Base-by-base conservation (phyloP, 2,329 filamentous ascomycete species). In the Trichoderma sp. region DNA sequence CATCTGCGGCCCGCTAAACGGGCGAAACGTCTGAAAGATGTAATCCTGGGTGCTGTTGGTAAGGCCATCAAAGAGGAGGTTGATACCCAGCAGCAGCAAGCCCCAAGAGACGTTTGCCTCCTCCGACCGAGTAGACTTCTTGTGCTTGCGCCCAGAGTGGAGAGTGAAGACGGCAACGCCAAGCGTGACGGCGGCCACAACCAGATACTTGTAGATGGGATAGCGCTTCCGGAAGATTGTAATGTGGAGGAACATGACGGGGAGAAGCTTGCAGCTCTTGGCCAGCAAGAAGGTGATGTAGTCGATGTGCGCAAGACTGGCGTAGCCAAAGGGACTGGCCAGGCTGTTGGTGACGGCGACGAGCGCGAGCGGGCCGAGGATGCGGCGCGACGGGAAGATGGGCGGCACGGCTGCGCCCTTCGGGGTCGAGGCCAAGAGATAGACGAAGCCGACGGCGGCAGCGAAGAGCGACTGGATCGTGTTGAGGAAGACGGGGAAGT, bases 181-280 rank as follows among this genome's bases (percentile, higher is more conserved):
- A 8, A 93, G 89, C 0, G 97, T 99, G 14, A 99, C 97, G 77
- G 95, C 91, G 4, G 93, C 90, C 7, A 99, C 95, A 76, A 99
- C 97, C 59, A 94, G 89, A 86, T 99, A 99, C 87, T 99, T 99
- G 88, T 98, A 98, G 63, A 98, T 88, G 1, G 97, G 96, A 84
- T 98, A 99, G 65, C 92, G 89, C 81, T 93, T 93, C 76, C 93
- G 92, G 88, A 98, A 99, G 64, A 99, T 85, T 62, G 95, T 96
- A 81, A 98, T 91, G 87, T 99, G 96, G 56, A 99, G 89, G 81
- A 97, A 92, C 97, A 99, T 98, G 81, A 99, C 97, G 3, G 97
- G 97, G n/a, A 99, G 91, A 24, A 99, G 90, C 87, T 99, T 99
- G 92, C 97, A 99, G 80, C 93, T 95, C 86, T 99, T 98, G 80